Conservation (phyloP, 441 rosid genomes). For the Euphorbia corollata region DNA sequence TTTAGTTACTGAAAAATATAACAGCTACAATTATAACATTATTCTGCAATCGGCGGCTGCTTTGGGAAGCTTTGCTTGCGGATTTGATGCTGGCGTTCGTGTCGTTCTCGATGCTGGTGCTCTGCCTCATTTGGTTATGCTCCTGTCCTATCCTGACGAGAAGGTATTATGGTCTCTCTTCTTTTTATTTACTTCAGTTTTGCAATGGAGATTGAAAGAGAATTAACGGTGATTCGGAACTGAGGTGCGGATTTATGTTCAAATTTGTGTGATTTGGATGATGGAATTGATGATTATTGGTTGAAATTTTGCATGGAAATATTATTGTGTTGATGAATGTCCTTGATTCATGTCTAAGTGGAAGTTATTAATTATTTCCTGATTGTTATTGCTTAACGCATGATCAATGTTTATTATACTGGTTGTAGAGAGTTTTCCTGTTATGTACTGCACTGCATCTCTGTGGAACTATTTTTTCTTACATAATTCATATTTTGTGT, state of each 20-base stretch:
- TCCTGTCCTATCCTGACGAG: constrained; percentile 47
- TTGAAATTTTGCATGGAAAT: background rate
- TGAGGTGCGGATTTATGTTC: background rate
- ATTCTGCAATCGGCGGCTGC: constrained; percentile 83
- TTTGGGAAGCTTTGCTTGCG: constrained; percentile 93
- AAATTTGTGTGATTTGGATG: background rate
- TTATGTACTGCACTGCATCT: background rate
- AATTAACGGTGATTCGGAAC: too few species aligned
- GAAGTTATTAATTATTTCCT: background rate
- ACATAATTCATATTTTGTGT: constrained; percentile 3
- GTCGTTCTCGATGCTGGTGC: constrained; percentile 80
- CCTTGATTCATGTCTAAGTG: background rate
- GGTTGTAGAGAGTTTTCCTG: background rate
- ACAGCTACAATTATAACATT: constrained; percentile 30
- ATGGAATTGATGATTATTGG: background rate
- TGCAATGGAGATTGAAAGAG: too few species aligned
- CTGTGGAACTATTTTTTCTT: background rate
- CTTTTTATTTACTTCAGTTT: too few species aligned
- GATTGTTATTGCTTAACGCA: background rate
- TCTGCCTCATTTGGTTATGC: constrained; percentile 51
- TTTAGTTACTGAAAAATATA: background rate
- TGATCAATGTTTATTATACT: background rate
- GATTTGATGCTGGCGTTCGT: constrained; percentile 80
- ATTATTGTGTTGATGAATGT: background rate
- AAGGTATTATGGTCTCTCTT: constrained; percentile 39